Base-by-base conservation (phyloP, 208 protist species). In the Porcisia hertigi region DNA sequence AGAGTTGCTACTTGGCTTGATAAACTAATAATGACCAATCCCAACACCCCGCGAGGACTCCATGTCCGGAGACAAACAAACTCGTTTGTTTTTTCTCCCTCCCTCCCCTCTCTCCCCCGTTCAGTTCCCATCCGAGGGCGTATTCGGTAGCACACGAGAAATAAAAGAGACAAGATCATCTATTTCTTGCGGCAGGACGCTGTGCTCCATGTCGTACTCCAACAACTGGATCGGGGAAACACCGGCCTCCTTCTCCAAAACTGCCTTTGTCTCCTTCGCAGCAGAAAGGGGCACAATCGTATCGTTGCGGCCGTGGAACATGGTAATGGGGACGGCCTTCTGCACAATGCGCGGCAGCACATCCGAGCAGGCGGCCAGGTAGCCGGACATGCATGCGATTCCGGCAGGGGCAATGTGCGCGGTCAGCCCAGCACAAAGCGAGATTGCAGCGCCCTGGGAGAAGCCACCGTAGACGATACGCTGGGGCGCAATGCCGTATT, bases 381-480 rank as follows among this genome's bases (percentile, higher is more conserved):
- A 97, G 39, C 93, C 93, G 1, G 91, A 96, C 78, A 97, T 87
- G 70, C 82, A 83, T 7, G 82, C 89, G 2, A 94, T 80, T 16
- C 93, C 93, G 2, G 91, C 91, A 20, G 93, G 90, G 1, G 93
- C 82, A 67, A 89, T 73, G 72, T 67, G 83, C 14, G 85, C 75
- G 25, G 81, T 86, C 18, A 97, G 76, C 39, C 88, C 93, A 18
- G 93, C 80, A 59, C 81, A 87, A 64, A 95, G 86, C 16, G 92
- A 94, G 7, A 98, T 58, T 23, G 94, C 94, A 0, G 86, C 94
- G 16, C 97, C 97, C 71, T 98, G 97, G 18, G 90, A 96, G 79
- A 98, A 98, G 30, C 97, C 97, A 30, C 83, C 92, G 77, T 97
- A 94, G 47, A 98, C 83, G 45, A 98, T 92, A 59, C 96, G 91